These are phyloP conservation scores for Boeremia lycopersici DNA, from an alignment of 2,329 filamentous ascomycete genomes.

Conservation along the genomic window DNA sequence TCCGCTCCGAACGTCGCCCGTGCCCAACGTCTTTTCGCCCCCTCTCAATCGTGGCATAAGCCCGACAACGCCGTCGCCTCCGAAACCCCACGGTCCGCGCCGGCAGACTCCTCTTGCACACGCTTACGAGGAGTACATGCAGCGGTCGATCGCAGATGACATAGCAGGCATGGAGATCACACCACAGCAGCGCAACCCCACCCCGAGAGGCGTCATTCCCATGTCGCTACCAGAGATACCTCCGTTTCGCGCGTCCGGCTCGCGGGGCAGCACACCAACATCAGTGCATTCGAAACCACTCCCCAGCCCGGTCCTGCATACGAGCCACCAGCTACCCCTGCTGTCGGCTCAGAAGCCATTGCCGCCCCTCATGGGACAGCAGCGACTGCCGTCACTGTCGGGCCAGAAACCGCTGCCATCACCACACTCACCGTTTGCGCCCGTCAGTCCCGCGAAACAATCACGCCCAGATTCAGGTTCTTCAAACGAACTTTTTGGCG, in stretches of 20 bases:
- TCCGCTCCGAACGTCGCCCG: constrained; percentile 37
- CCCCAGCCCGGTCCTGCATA: constrained; percentile 25
- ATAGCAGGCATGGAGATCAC: constrained; percentile 49
- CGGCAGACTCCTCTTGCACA: constrained; percentile 43
- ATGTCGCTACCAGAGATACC: constrained; percentile 45
- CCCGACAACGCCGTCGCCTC: constrained; percentile 36
- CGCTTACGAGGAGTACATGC: constrained; percentile 55
- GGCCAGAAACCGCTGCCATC: constrained; percentile 34
- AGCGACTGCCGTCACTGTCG: constrained; percentile 32
- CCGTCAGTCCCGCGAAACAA: constrained; percentile 21
- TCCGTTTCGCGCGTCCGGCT: constrained; percentile 37
- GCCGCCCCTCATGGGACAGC: constrained; percentile 29
- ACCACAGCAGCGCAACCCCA: constrained; percentile 37
- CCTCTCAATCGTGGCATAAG: constrained; percentile 38
- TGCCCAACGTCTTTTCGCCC: constrained; percentile 41
- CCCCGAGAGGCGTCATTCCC: constrained; percentile 40
- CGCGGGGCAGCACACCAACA: constrained; percentile 17
- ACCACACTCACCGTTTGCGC: constrained; percentile 31
- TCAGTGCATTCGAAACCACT: constrained; percentile 27
- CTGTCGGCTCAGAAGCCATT: constrained; percentile 23
- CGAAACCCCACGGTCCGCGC: constrained; percentile 38
- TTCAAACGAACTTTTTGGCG: constrained; percentile 39
- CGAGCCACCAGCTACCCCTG: constrained; percentile 2
- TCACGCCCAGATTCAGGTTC: constrained; percentile 31
- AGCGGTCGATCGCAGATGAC: constrained; percentile 52